Percentiles rank a stretch among this genome's conserved stretches.
These are phyloP conservation scores for Emmonsia crescens DNA, from an alignment of 2,329 filamentous ascomycete species.

Conservation along the genomic window DNA sequence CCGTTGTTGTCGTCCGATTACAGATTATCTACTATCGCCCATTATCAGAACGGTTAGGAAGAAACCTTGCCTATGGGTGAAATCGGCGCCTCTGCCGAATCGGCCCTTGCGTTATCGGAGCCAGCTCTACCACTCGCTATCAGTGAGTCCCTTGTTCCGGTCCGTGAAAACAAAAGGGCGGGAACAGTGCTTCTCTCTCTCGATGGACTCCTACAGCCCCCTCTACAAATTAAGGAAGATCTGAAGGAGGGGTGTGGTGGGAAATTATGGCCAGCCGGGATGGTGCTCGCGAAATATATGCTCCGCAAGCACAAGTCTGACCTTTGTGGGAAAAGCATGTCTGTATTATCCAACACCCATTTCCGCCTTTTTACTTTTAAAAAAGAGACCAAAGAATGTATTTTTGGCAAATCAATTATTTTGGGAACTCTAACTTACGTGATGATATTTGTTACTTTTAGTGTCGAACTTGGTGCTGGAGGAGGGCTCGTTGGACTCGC, in stretches of 20 bases:
- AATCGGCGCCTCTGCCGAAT: neutral
- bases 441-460: constrained; percentile 29
- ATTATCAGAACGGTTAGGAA: neutral
- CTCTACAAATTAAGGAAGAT: constrained; percentile 73
- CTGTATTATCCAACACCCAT: neutral
- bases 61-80: neutral
- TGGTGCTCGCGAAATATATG: constrained; percentile 79
- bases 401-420: neutral
- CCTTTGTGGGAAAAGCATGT: constrained; percentile 62
- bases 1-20: neutral
- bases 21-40: neutral
- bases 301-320: constrained; percentile 58
- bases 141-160: constrained; percentile 46
- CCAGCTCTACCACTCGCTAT: constrained; percentile 18
- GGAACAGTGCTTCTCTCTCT: constrained; percentile 50
- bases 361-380: neutral
- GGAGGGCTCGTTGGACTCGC: constrained; percentile 71
- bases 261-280: constrained; percentile 87
- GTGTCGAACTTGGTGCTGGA: constrained; percentile 84
- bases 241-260: constrained; percentile 81
- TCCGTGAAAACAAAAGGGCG: constrained; percentile 42
- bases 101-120: neutral
- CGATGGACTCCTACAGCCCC: constrained; percentile 58
- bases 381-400: neutral
- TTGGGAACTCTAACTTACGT: neutral